These are phyloP conservation scores for Asterochloris sp. DNA, from an alignment of 139 green algal genomes.

Conservation along the genomic window DNA sequence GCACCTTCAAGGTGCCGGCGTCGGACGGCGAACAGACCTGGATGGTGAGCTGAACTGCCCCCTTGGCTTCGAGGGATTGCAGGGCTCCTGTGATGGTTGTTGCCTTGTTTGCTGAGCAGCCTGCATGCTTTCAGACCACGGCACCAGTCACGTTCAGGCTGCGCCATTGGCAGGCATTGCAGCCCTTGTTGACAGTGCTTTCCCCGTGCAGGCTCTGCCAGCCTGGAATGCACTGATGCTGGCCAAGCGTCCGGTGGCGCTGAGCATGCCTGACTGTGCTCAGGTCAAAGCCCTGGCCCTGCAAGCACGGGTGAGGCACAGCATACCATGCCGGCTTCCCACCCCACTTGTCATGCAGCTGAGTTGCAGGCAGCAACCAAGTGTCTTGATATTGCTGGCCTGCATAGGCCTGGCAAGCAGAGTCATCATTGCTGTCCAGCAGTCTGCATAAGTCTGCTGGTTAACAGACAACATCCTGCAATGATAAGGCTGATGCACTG, in stretches of 20 bases:
- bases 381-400: neutral
- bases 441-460: neutral
- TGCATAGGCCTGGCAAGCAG: neutral
- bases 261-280: constrained; percentile 54
- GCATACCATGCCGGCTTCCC: neutral
- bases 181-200: neutral
- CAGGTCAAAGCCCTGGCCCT: constrained; percentile 32
- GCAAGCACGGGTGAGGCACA: constrained; percentile 39
- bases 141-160: no score
- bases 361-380: neutral
- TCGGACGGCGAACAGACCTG: constrained; percentile 20
- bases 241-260: constrained; percentile 48
- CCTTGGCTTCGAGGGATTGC: neutral
- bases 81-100: neutral
- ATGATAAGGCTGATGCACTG: neutral
- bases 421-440: neutral
- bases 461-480: neutral
- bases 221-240: constrained; percentile 64
- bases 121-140: no score
- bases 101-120: no score
- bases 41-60: constrained; percentile 35
- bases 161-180: neutral
- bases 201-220: constrained; percentile 49
- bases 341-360: neutral
- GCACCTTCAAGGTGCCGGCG: constrained; percentile 43